Evolutionary conservation across 768 basidiomycete genomes (phyloP), one percentile per base, ranked within the genome.

Genomic region (Collybia sordida): DNA sequence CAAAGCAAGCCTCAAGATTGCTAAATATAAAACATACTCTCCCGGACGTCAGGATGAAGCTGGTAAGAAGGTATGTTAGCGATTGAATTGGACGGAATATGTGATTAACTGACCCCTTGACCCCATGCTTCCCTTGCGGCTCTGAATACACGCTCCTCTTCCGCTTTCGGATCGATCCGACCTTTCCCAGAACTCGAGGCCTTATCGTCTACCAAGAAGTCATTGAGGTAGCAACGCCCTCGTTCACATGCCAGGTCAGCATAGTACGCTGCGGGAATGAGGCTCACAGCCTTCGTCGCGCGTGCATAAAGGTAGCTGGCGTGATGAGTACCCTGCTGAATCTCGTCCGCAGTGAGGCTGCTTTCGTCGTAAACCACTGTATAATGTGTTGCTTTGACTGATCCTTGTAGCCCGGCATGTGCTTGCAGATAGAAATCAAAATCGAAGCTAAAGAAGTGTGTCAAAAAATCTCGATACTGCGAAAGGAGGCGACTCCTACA

Each of bases 211-310:
- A 73, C 78, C 63, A 92, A 64, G 44, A 90, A 83, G 0, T 85
- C 82, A 53, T 90, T 88, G 35, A 93, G 56, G 59, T 90, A 93
- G 60, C 75, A 86, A 31, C 90, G 69, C 0, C 86, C 90, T 8
- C 90, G 73, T 66, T 93, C 90, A 62, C 89, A 91, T 1, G 88
- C 90, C 44, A 92, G 66, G 66, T 92, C 89, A 6, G 88, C 86
- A 57, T 90, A 90, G 60, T 90, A 90, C 0, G 89, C 89, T 0
- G 89, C 78, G 0, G 90, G 89, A 9, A 91, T 75, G 19, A 93
- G 71, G 60, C 87, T 90, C 24, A 94, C 92, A 0, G 90, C 86
- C 58, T 88, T 86, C 3, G 90, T 94, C 0, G 90, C 90, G 3
- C 91, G 80, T 0, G 86, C 90, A 56, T 89, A 94, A 12, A 89